Evolutionary conservation across 2,329 filamentous ascomycete genomes (phyloP).

Genomic region (Aspergillus brasiliensis): DNA sequence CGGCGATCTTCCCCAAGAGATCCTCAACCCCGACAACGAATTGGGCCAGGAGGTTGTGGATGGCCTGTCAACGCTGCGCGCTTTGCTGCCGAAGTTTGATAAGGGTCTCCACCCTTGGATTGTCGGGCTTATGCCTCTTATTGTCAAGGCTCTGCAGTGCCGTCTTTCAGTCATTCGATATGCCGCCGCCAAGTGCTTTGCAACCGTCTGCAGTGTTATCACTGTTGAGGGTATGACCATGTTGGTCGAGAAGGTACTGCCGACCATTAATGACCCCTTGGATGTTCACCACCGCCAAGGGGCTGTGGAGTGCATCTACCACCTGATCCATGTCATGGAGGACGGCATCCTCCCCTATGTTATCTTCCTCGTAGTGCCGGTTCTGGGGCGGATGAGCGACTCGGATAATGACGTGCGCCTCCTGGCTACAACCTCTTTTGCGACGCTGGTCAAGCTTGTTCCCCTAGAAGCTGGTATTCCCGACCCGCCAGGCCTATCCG

Average conservation of each 20-base stretch:
- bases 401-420: slow-evolving; percentile 94
- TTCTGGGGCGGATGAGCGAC: slow-evolving; percentile 96
- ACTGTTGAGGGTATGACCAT: slow-evolving; percentile 94
- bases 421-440: slow-evolving; percentile 94
- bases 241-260: slow-evolving; percentile 87
- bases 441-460: slow-evolving; percentile 93
- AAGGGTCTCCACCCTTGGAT: slow-evolving; percentile 75
- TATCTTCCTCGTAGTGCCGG: slow-evolving; percentile 97
- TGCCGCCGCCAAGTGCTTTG: slow-evolving; percentile 94
- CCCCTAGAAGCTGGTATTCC: slow-evolving; percentile 96
- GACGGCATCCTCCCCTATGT: slow-evolving; percentile 95
- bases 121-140: slow-evolving; percentile 77
- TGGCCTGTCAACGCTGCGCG: slow-evolving; percentile 87
- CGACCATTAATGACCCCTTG: slow-evolving; percentile 85
- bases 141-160: slow-evolving; percentile 85
- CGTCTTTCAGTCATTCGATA: slow-evolving; percentile 91
- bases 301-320: slow-evolving; percentile 92
- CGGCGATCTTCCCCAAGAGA: slow-evolving; percentile 69
- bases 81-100: slow-evolving; percentile 88
- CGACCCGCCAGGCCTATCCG: slow-evolving; percentile 88
- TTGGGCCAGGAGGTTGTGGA: slow-evolving; percentile 93
- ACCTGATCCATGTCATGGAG: slow-evolving; percentile 97
- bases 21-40: slow-evolving; percentile 70
- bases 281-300: slow-evolving; percentile 90
- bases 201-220: slow-evolving; percentile 95